Conservation (phyloP, 306 rosid genomes). For the Begonia fuchsioides region DNA sequence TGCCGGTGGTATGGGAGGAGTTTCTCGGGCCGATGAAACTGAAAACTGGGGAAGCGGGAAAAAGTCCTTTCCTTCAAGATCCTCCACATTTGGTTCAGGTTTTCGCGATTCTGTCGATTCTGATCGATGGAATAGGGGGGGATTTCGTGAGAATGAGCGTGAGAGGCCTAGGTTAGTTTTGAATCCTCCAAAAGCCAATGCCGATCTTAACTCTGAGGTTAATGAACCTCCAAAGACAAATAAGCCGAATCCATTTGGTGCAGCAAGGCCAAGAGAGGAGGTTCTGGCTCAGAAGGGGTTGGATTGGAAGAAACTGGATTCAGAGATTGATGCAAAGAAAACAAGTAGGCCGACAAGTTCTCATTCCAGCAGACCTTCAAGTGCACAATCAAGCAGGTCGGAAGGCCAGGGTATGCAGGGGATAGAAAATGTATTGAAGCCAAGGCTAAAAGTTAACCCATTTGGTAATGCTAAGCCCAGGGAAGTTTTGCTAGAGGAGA, state of each 20-base stretch:
- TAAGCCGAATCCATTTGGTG: conserved; percentile 75
- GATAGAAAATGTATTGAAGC: conserved; percentile 35
- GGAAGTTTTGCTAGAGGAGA: conserved; percentile 74
- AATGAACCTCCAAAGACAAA: conserved; percentile 36
- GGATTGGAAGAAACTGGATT: conserved; percentile 86
- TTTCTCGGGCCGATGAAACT: conserved; percentile 67
- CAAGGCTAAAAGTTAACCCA: conserved; percentile 70
- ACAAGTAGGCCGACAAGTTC: conserved; percentile 73
- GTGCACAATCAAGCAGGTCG: conserved; percentile 80
- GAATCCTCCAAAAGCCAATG: conserved; percentile 48
- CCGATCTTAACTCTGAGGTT: conserved; percentile 15
- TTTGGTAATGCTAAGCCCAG: conserved; percentile 96
- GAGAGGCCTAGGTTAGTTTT: conserved; percentile 70
- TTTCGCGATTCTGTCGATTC: conserved; percentile 50
- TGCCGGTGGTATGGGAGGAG: conserved; percentile 27
- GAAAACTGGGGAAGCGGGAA: conserved; percentile 71
- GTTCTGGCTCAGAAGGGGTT: conserved; percentile 81
- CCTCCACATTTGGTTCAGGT: conserved; percentile 62
- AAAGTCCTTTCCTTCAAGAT: conserved; percentile 39
- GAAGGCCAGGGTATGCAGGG: conserved; percentile 56
- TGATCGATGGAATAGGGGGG: conserved; percentile 63
- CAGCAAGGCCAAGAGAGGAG: conserved; percentile 90
- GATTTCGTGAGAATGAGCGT: conserved; percentile 25
- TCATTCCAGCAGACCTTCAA: conserved; percentile 82
- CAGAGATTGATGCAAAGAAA: conserved; percentile 73